Percentiles rank a stretch among this genome's conserved stretches.
Conservation (phyloP, 164 flowering plant species). For the Warburgia ugandensis region DNA sequence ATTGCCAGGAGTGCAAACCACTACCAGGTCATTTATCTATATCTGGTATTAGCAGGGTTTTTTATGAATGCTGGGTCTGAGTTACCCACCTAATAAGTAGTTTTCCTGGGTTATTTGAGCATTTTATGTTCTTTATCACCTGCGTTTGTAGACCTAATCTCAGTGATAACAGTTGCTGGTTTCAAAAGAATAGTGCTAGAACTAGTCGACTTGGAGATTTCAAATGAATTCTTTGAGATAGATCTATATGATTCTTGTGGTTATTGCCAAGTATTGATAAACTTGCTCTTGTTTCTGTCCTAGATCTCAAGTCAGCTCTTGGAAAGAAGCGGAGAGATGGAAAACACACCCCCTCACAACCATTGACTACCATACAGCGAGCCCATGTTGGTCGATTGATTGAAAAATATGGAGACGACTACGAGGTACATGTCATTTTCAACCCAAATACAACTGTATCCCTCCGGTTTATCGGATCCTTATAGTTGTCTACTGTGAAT, state of each 20-base stretch:
- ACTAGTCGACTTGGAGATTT: not conserved
- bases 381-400: slow-evolving; percentile 46
- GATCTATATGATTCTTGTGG: not conserved
- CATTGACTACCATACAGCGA: slow-evolving; percentile 70
- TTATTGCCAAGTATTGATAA: not conserved
- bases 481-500: not conserved
- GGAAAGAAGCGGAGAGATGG: slow-evolving; percentile 92
- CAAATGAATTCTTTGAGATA: not conserved
- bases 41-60: too few relatives aligned
- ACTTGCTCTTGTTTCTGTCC: not conserved
- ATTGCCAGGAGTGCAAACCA: too few relatives aligned
- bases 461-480: not conserved
- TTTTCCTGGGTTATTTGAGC: too few relatives aligned
- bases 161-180: too few relatives aligned
- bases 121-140: too few relatives aligned
- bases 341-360: slow-evolving; percentile 50
- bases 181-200: not conserved
- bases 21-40: too few relatives aligned
- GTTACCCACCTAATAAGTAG: too few relatives aligned
- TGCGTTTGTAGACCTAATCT: too few relatives aligned
- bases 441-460: too few relatives aligned
- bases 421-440: slow-evolving; percentile 37
- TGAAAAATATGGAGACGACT: slow-evolving; percentile 77
- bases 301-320: slow-evolving; percentile 77
- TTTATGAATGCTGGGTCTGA: too few relatives aligned